Evolutionary conservation across 805 yeast species (phyloP).

Genomic region (Maudiozyma serrabonitensis): DNA sequence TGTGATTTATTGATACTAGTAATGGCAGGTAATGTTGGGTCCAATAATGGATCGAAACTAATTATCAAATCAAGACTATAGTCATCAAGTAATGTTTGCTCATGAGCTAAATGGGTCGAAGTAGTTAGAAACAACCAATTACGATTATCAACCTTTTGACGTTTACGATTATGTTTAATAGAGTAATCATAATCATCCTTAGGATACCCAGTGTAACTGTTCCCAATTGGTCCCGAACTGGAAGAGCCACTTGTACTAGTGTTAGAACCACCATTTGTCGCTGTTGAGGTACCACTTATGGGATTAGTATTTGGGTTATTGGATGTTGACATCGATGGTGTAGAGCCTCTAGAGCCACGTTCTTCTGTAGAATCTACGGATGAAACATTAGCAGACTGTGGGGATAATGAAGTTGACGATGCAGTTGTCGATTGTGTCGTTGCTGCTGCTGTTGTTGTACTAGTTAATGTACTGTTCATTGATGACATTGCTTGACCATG

Average conservation of each 20-base stretch:
- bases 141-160: constrained; percentile 9
- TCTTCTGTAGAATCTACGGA: too few relatives aligned
- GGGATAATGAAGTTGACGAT: too few relatives aligned
- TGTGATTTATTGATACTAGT: constrained; percentile 14
- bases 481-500: neutral
- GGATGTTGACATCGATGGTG: neutral
- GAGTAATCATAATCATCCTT: constrained; percentile 24
- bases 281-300: too few relatives aligned
- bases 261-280: neutral
- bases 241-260: neutral
- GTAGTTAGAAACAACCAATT: constrained; percentile 37
- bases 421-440: neutral
- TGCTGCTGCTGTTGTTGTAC: too few relatives aligned
- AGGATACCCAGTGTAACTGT: constrained; percentile 13
- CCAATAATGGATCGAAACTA: constrained; percentile 38
- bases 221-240: constrained; percentile 1
- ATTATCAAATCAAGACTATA: constrained; percentile 36
- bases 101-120: constrained; percentile 35
- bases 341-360: neutral
- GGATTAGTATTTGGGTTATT: too few relatives aligned
- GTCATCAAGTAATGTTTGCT: constrained; percentile 25
- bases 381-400: too few relatives aligned
- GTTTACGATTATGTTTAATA: constrained; percentile 9
- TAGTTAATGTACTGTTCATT: neutral
- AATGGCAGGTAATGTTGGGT: constrained; percentile 26